Base-by-base conservation (phyloP, 73 alveolate species). In the Breviolum minutum region DNA sequence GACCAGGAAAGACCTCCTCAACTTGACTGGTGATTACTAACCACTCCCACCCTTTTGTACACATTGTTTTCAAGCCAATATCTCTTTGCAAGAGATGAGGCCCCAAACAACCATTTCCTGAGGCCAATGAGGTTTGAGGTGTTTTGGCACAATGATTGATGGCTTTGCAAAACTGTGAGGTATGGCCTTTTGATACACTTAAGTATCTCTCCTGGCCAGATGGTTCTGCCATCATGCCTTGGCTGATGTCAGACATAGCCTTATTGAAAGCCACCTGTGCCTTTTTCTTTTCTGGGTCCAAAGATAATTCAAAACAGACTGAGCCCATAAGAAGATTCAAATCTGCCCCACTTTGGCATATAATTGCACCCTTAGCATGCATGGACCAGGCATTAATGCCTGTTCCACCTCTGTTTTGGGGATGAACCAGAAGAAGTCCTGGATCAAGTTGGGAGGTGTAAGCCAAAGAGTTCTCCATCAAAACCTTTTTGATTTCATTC, bases 351-450 rank as follows among this genome's bases (percentile, higher is more conserved):
- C 27, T 6, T 13, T n/a, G 40, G 32, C 14, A 63, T 11, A 64
- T 87, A 30, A n/a, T 30, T 63, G 95, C 81, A 2, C 83, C 95
- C 32, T 87, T 87, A 29, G 27, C 66, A 29, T 87, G 95, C 83
- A 63, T 64, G n/a, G 27, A 17, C 63, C 10, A 64, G 10, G 80
- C 63, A 29, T 63, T 61, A 48, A 87, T 14, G 8, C 68, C 95
- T 16, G 30, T 29, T 9, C 95, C 95, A 4, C 83, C 79, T 20
- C 95, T 12, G 69, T 87, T 87, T 32, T 64, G 81, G 0, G 79
- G 95, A 22, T 87, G 95, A 0, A 87, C 95, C 13, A 87, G 95
- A 19, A 87, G 5, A 22, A 14, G 12, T 16, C 22, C 16, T 8
- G 82, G 83, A 7, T 10, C 32, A 29, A 87, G 64, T 40, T 63